Base-by-base conservation (phyloP, 75 land plant species). In the Selaginella tamariscina region DNA sequence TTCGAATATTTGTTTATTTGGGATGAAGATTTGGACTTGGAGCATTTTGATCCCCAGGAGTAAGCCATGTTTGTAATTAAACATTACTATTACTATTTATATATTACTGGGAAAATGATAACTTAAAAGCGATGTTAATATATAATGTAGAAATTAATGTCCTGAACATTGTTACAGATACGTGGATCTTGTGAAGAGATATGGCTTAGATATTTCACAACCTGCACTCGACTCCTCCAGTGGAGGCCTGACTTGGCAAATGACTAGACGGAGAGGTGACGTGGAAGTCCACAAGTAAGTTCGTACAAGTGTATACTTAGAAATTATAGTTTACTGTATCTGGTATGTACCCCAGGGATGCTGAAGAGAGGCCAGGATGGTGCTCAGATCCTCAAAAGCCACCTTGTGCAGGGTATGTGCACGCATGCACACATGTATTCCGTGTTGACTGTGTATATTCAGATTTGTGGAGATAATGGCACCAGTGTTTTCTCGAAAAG, bases 131-230 rank as follows among this genome's bases (percentile, higher is more conserved):
- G n/a, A n/a, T n/a, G n/a, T n/a, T n/a, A n/a, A n/a, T n/a, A n/a
- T n/a, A n/a, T n/a, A n/a, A n/a, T n/a, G n/a, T n/a, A n/a, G n/a
- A n/a, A n/a, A n/a, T n/a, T n/a, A n/a, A n/a, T n/a, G n/a, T n/a
- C n/a, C n/a, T n/a, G n/a, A n/a, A n/a, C n/a, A n/a, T n/a, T n/a
- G n/a, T n/a, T 76, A 30, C 66, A 94, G 96, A 69, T 94, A 94
- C 56, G 74, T 94, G 28, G 71, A 74, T 31, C 71, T 94, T 27
- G 96, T 87, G 27, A 86, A 60, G 73, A 94, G 89, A 68, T 84
- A 94, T 76, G 91, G 91, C 13, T 76, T 94, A 69, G 96, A 94
- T 71, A 94, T 94, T 49, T 94, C 98, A 56, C 98, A 94, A 64
- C 98, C 96, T 65, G 96, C 84, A 18, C 59, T 94, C 60, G 96